Evolutionary conservation across 2,329 filamentous ascomycete genomes (phyloP).

Genomic region (Pyrenochaeta sp.): DNA sequence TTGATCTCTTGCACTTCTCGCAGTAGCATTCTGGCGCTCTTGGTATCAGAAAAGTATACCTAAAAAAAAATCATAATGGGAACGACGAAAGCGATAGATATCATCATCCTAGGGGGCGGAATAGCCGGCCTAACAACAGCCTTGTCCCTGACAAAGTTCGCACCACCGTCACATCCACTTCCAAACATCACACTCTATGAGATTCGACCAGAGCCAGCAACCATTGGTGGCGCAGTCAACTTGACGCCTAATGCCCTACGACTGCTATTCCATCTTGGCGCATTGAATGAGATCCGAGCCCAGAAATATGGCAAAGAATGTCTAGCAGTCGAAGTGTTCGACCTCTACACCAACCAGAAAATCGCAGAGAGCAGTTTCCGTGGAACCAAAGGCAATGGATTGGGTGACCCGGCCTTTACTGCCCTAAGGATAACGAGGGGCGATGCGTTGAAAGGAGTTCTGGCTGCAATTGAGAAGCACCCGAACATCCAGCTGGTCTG

Average conservation of each 20-base stretch:
- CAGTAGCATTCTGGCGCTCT: neutral
- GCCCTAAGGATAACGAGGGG: conserved; percentile 55
- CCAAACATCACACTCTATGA: conserved; percentile 58
- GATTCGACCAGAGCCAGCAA: conserved; percentile 55
- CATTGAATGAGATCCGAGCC: conserved; percentile 55
- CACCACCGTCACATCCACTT: conserved; percentile 44
- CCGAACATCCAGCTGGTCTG: conserved; percentile 54
- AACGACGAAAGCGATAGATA: conserved; percentile 22
- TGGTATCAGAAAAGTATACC: neutral
- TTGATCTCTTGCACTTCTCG: neutral
- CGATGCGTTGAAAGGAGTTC: conserved; percentile 54
- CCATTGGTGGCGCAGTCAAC: conserved; percentile 68
- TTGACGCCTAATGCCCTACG: conserved; percentile 69
- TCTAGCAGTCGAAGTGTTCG: conserved; percentile 56
- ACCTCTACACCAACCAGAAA: conserved; percentile 53
- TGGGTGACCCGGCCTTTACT: conserved; percentile 56
- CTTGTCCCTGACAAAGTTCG: conserved; percentile 57
- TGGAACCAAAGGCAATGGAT: conserved; percentile 53
- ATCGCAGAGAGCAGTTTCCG: conserved; percentile 54
- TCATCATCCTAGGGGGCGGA: conserved; percentile 43
- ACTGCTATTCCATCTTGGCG: conserved; percentile 58
- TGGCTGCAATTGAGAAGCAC: conserved; percentile 51
- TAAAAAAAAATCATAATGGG: conserved; percentile 3
- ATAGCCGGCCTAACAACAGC: conserved; percentile 47
- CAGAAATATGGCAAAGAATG: conserved; percentile 53